Evolutionary conservation across 2,329 filamentous ascomycete genomes (phyloP).

Genomic region (Septoria linicola): DNA sequence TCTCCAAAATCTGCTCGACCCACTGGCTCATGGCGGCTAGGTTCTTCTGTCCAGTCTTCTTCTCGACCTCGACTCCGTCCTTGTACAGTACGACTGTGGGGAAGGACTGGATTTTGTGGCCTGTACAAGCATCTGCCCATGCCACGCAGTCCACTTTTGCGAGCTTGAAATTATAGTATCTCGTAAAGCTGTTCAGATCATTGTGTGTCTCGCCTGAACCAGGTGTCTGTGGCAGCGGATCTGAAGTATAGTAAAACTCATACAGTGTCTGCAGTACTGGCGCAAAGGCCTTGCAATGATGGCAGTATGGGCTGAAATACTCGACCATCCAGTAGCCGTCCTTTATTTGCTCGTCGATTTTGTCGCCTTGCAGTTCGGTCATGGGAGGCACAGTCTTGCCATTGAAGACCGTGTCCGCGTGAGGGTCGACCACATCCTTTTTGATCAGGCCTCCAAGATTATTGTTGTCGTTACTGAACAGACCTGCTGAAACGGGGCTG

Average conservation of each 20-base stretch:
- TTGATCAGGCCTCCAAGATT: conserved; percentile 8
- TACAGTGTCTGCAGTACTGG: conserved; percentile 89
- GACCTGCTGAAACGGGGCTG: conserved; percentile 19
- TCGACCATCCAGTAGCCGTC: conserved; percentile 66
- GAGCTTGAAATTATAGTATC: conserved; percentile 88
- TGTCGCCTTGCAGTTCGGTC: conserved; percentile 58
- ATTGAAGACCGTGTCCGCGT: conserved; percentile 60
- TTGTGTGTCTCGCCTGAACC: conserved; percentile 44
- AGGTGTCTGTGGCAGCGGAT: conserved; percentile 59
- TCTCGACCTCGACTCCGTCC: conserved; percentile 67
- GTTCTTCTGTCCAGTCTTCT: conserved; percentile 64
- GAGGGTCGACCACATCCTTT: conserved; percentile 22
- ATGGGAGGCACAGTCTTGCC: conserved; percentile 65
- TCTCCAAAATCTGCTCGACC: conserved; percentile 74
- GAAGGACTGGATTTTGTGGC: conserved; percentile 66
- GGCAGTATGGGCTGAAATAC: conserved; percentile 54
- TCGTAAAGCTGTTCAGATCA: conserved; percentile 67
- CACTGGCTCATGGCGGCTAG: conserved; percentile 66
- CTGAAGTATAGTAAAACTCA: conserved; percentile 91
- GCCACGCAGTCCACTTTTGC: conserved; percentile 82
- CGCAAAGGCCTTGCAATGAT: conserved; percentile 75
- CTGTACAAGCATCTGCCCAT: conserved; percentile 72
- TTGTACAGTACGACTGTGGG: conserved; percentile 80
- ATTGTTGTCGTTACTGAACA: conserved; percentile 8
- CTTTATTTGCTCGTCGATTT: conserved; percentile 58